Evolutionary conservation across 352 stramenopile species (phyloP).

Genomic region (Phytophthora kernoviae): DNA sequence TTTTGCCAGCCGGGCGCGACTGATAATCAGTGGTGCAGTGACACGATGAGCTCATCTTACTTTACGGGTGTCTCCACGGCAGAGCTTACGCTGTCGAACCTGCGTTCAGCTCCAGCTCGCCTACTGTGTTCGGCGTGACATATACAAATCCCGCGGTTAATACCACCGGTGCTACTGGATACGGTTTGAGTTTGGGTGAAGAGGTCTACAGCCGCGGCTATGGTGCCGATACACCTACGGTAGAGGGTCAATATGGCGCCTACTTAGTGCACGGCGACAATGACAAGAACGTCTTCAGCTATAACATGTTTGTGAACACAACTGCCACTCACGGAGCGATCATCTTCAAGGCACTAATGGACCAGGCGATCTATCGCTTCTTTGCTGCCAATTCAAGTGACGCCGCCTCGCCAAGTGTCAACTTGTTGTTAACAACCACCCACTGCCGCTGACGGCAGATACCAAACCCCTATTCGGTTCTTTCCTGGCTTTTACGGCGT

Average conservation of each 20-base stretch:
- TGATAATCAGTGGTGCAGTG: slow-evolving; percentile 44
- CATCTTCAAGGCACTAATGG: slow-evolving; percentile 72
- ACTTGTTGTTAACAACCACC: slow-evolving; percentile 62
- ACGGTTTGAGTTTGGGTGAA: slow-evolving; percentile 49
- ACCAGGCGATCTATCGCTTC: slow-evolving; percentile 65
- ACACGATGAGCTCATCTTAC: slow-evolving; percentile 34
- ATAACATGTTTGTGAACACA: slow-evolving; percentile 76
- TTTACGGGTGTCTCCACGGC: slow-evolving; percentile 43
- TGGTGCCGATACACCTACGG: slow-evolving; percentile 15
- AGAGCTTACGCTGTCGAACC: slow-evolving; percentile 27
- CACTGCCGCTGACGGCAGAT: slow-evolving; percentile 50
- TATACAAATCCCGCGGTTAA: slow-evolving; percentile 60
- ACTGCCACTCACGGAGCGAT: slow-evolving; percentile 50
- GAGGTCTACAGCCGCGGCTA: slow-evolving; percentile 59
- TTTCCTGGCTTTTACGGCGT: slow-evolving; percentile 74
- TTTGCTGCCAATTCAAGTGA: slow-evolving; percentile 40
- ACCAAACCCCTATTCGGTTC: slow-evolving; percentile 54
- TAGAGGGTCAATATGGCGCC: slow-evolving; percentile 52
- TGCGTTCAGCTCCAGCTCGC: slow-evolving; percentile 40
- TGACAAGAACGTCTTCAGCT: slow-evolving; percentile 51
- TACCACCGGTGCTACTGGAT: slow-evolving; percentile 47
- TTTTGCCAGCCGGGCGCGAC: slow-evolving; percentile 37
- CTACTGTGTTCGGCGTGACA: slow-evolving; percentile 58
- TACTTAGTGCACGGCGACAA: slow-evolving; percentile 55
- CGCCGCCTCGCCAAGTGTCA: slow-evolving; percentile 19